Percentiles rank a stretch among this genome's conserved stretches.
These are phyloP conservation scores for Botrytis medusae DNA, from an alignment of 2,329 filamentous ascomycete genomes.

Conservation along the genomic window DNA sequence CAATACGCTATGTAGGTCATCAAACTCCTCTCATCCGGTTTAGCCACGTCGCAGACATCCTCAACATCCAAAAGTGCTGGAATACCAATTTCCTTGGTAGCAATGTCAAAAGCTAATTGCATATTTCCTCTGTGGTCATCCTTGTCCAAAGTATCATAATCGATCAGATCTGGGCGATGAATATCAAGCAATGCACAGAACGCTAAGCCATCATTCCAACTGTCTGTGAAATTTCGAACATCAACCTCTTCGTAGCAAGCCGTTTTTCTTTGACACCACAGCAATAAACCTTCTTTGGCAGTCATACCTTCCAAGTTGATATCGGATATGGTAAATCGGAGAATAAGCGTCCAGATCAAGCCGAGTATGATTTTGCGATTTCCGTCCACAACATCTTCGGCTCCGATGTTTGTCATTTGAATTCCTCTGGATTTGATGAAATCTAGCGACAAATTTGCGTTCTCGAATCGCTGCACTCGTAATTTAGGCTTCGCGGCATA, in stretches of 20 bases:
- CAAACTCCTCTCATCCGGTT: conserved; percentile 91
- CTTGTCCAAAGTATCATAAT: conserved; percentile 94
- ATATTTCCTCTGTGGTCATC: conserved; percentile 93
- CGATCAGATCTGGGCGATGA: conserved; percentile 93
- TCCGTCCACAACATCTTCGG: conserved; percentile 96
- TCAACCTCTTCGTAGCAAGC: conserved; percentile 98
- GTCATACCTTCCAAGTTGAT: conserved; percentile 98
- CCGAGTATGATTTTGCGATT: conserved; percentile 97
- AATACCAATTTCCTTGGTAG: conserved; percentile 93
- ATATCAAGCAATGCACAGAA: conserved; percentile 97
- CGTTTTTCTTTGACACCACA: conserved; percentile 98
- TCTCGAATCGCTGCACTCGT: conserved; percentile 95
- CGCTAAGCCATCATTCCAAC: conserved; percentile 96
- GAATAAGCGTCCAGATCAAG: conserved; percentile 96
- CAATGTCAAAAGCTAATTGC: conserved; percentile 96
- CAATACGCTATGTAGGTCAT: conserved; percentile 99
- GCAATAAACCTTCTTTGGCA: conserved; percentile 87
- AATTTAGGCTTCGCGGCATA: conserved; percentile 97
- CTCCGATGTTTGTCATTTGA: conserved; percentile 97
- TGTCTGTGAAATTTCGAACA: conserved; percentile 88
- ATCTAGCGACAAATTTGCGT: conserved; percentile 92
- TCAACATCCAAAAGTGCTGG: conserved; percentile 94
- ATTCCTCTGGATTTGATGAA: conserved; percentile 90
- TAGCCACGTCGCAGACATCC: conserved; percentile 94
- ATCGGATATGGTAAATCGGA: conserved; percentile 96